A percentile compares a stretch with the other conserved stretches of the same genome.
Conservation (phyloP, 176 grass and related monocot genomes). For the Oryza longistaminata region DNA sequence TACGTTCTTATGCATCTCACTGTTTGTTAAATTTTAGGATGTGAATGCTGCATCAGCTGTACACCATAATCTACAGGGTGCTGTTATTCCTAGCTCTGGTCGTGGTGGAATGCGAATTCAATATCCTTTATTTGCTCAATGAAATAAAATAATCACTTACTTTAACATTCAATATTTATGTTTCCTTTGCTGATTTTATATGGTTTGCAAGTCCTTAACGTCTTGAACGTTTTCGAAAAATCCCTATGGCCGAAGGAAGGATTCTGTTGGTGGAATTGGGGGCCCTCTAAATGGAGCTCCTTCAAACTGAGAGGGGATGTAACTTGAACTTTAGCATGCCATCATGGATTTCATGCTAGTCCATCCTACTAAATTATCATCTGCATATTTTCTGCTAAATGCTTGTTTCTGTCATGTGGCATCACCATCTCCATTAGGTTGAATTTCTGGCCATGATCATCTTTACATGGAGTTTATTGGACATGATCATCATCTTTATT, state of each 20-base stretch:
- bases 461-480: slow-evolving; percentile 38
- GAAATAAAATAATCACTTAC: background rate
- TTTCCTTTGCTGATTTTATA: slow-evolving; percentile 3
- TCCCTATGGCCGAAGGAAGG: slow-evolving; percentile 94
- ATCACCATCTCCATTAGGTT: slow-evolving; percentile 57
- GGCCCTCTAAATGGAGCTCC: slow-evolving; percentile 52
- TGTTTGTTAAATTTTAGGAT: slow-evolving; percentile 60
- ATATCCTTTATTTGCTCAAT: slow-evolving; percentile 77
- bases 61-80: slow-evolving; percentile 95
- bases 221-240: slow-evolving; percentile 83
- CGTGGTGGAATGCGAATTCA: slow-evolving; percentile 99
- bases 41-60: slow-evolving; percentile 66
- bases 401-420: slow-evolving; percentile 41
- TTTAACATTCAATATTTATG: background rate
- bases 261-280: slow-evolving; percentile 47
- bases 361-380: slow-evolving; percentile 44
- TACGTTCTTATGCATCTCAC: slow-evolving; percentile 30
- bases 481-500: slow-evolving; percentile 60
- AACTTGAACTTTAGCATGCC: slow-evolving; percentile 58
- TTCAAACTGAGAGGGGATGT: slow-evolving; percentile 57
- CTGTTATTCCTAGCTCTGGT: slow-evolving; percentile 92
- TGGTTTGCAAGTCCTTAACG: slow-evolving; percentile 53
- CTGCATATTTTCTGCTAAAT: slow-evolving; percentile 64
- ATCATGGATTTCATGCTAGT: slow-evolving; percentile 70
- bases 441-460: slow-evolving; percentile 51